Percentiles rank a stretch among this genome's conserved stretches.
Conservation (phyloP, 352 stramenopile genomes). For the Phytophthora melonis region DNA sequence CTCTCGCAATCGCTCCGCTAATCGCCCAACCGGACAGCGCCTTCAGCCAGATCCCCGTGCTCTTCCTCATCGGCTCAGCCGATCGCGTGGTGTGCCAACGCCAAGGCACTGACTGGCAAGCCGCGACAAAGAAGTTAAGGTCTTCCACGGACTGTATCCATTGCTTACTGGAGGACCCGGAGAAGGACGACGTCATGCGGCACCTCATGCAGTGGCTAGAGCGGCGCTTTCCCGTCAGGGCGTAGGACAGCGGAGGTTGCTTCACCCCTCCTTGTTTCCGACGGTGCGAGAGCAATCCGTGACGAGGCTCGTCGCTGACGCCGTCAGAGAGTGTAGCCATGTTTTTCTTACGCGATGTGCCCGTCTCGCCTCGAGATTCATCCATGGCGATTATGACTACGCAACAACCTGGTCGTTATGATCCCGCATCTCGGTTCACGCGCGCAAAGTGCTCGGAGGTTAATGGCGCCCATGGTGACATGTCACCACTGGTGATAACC, state of each 20-base stretch:
- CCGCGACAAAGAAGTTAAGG: conserved; percentile 18
- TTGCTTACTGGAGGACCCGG: conserved; percentile 9
- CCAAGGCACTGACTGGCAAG: conserved; percentile 12
- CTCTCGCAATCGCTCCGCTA: conserved; percentile 13
- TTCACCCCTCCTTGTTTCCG: background rate
- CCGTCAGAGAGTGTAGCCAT: background rate
- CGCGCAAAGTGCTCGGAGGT: background rate
- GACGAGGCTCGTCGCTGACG: background rate
- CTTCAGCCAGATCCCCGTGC: conserved; percentile 18
- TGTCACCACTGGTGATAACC: too few species aligned
- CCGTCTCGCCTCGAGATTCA: conserved; percentile 21
- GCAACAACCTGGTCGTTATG: conserved; percentile 4
- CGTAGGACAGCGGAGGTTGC: background rate
- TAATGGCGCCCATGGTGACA: background rate
- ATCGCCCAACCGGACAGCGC: conserved; percentile 11
- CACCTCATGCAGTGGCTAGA: conserved; percentile 5
- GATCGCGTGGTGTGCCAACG: conserved; percentile 9
- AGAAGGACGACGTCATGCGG: conserved; percentile 11
- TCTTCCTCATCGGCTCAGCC: conserved; percentile 17
- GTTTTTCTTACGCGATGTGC: conserved; percentile 1
- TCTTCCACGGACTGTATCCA: conserved; percentile 15
- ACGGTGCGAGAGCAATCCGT: background rate
- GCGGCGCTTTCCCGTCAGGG: background rate
- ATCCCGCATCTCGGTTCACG: background rate
- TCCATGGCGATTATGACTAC: background rate